Percentiles rank a stretch among this genome's conserved stretches.
These are phyloP conservation scores for Coemansia sp. DNA, from an alignment of 192 early-diverging fungal species.

Conservation along the genomic window DNA sequence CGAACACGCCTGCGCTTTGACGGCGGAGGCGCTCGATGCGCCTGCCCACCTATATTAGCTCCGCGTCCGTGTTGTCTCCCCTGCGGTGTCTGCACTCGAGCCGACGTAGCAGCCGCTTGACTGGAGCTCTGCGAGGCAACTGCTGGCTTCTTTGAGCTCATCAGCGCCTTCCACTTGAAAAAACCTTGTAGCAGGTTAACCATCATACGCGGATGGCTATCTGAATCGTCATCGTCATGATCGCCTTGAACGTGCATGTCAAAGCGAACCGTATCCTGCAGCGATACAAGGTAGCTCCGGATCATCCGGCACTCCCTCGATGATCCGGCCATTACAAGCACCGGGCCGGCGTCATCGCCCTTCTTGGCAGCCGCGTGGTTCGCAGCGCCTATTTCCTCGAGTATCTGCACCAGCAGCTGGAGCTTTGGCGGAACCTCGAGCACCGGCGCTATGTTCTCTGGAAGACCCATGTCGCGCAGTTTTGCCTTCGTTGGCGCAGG, in stretches of 20 bases:
- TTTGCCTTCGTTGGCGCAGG: constrained; percentile 3
- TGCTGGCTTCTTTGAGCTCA: constrained; percentile 39
- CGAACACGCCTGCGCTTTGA: constrained; percentile 55
- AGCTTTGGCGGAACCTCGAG: constrained; percentile 96
- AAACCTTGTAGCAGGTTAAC: constrained; percentile 61
- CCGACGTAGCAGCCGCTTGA: background rate
- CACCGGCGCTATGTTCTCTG: constrained; percentile 64
- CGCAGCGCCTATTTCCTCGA: constrained; percentile 68
- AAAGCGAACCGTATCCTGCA: background rate
- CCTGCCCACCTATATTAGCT: constrained; percentile 2
- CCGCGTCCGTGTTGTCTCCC: background rate
- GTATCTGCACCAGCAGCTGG: constrained; percentile 62
- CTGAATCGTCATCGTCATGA: background rate
- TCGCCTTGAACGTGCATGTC: background rate
- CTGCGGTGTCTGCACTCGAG: constrained; percentile 5
- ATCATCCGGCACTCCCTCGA: constrained; percentile 31
- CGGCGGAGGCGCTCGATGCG: constrained; percentile 31
- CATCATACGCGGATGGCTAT: constrained; percentile 36
- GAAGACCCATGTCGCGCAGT: constrained; percentile 56
- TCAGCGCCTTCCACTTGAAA: constrained; percentile 71
- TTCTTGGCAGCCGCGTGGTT: constrained; percentile 4
- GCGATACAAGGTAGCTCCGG: constrained; percentile 9
- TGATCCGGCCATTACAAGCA: constrained; percentile 31
- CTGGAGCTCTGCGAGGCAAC: constrained; percentile 4
- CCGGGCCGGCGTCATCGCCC: constrained; percentile 14